These are phyloP conservation scores for Rhipidocladum racemiflorum DNA, from an alignment of 176 grass and related monocot species.

Conservation along the genomic window DNA sequence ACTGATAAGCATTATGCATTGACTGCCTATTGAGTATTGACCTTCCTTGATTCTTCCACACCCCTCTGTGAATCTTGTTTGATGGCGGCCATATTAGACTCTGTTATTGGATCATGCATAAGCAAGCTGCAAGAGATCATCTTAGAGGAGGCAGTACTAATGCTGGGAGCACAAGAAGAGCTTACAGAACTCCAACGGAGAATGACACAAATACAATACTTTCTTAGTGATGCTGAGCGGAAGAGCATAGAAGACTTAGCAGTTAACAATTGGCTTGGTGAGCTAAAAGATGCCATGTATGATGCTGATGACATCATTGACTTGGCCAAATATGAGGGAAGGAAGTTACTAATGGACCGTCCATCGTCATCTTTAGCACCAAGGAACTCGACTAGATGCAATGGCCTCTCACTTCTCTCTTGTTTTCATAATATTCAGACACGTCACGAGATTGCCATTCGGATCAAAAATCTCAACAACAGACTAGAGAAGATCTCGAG, in stretches of 20 bases:
- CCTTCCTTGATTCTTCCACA: too few relatives aligned
- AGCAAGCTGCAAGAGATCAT: neutral
- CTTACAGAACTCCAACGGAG: neutral
- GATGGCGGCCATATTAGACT: constrained; percentile 32
- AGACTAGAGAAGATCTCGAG: neutral
- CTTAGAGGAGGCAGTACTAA: neutral
- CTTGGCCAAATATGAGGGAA: constrained; percentile 19
- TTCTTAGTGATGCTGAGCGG: constrained; percentile 21
- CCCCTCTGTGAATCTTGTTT: neutral
- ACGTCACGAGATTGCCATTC: neutral
- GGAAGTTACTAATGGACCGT: neutral
- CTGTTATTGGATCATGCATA: neutral
- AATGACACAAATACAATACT: constrained; percentile 9
- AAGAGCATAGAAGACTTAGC: constrained; percentile 14
- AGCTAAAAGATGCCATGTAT: constrained; percentile 45
- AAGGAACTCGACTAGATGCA: neutral
- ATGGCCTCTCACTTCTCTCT: neutral
- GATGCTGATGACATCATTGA: constrained; percentile 50
- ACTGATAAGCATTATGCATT: too few relatives aligned
- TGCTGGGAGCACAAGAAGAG: constrained; percentile 23
- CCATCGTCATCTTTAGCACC: neutral
- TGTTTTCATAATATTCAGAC: neutral
- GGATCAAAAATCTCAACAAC: neutral
- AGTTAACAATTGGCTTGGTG: constrained; percentile 33
- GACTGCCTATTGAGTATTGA: too few relatives aligned